Conservation (phyloP, 352 stramenopile genomes). For the Achlya hypogyna region DNA sequence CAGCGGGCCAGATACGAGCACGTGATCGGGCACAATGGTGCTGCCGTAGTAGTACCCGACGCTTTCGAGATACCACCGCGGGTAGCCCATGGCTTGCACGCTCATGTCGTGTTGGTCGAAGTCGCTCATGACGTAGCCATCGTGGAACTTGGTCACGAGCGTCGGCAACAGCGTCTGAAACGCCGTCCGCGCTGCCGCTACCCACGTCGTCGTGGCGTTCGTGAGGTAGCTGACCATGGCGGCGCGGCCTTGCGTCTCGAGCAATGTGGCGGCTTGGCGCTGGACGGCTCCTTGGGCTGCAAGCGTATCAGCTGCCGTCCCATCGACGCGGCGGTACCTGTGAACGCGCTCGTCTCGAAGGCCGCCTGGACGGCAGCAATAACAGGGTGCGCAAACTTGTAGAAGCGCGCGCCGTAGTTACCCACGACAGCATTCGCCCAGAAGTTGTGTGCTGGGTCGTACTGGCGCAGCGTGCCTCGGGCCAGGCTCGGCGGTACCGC, state of each 20-base stretch:
- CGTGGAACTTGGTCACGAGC: conserved; percentile 18
- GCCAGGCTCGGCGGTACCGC: neutral
- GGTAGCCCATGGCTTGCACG: conserved; percentile 15
- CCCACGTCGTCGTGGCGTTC: neutral
- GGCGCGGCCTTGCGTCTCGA: conserved; percentile 4
- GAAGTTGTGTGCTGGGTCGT: neutral
- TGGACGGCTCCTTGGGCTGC: conserved; percentile 4
- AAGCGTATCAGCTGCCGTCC: neutral
- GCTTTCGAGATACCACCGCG: conserved; percentile 14
- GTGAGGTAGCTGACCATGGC: conserved; percentile 12
- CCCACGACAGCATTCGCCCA: conserved; percentile 16
- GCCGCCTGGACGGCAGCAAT: neutral
- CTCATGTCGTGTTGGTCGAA: conserved; percentile 9
- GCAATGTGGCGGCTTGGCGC: neutral
- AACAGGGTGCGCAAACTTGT: conserved; percentile 17
- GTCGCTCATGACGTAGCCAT: conserved; percentile 15
- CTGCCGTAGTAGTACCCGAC: conserved; percentile 14
- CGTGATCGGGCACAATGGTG: neutral
- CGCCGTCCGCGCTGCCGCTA: neutral
- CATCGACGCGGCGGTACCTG: neutral
- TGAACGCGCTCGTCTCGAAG: neutral
- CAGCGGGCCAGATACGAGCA: neutral
- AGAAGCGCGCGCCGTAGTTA: conserved; percentile 16
- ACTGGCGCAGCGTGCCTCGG: conserved; percentile 7
- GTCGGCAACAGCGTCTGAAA: conserved; percentile 7